These are phyloP conservation scores for Trichoderma koningiopsis DNA, from an alignment of 2,329 filamentous ascomycete species.

Conservation along the genomic window DNA sequence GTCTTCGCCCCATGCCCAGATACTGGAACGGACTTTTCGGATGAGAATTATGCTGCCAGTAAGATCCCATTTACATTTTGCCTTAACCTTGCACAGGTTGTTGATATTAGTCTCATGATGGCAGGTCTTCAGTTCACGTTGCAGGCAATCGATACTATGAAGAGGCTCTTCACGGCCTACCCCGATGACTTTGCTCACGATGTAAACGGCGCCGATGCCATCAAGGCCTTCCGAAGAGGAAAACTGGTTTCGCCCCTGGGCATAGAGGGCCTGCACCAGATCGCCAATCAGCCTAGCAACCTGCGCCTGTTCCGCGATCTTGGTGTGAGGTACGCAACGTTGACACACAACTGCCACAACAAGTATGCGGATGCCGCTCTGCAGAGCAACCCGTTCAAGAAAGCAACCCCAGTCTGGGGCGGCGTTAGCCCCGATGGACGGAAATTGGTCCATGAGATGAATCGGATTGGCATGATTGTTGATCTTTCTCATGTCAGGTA, in stretches of 20 bases:
- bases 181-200: constrained; percentile 69
- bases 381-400: constrained; percentile 52
- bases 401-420: constrained; percentile 62
- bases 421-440: constrained; percentile 74
- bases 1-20: constrained; percentile 77
- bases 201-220: constrained; percentile 61
- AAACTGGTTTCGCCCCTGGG: constrained; percentile 77
- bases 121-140: constrained; percentile 67
- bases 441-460: constrained; percentile 81
- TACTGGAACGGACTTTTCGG: constrained; percentile 72
- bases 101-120: neutral
- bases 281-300: constrained; percentile 79
- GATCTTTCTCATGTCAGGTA: constrained; percentile 73
- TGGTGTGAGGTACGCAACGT: constrained; percentile 82
- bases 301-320: constrained; percentile 74
- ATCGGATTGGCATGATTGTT: constrained; percentile 90
- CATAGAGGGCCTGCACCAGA: constrained; percentile 89
- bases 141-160: constrained; percentile 74
- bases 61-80: constrained; percentile 23
- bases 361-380: constrained; percentile 83
- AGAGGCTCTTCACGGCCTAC: constrained; percentile 63
- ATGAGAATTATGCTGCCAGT: constrained; percentile 71
- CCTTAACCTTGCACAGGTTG: neutral
- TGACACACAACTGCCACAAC: constrained; percentile 95
- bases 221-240: constrained; percentile 60